A percentile compares a stretch with the other conserved stretches of the same genome.
Conservation (phyloP, 306 rosid genomes). For the Sophora flavescens region DNA sequence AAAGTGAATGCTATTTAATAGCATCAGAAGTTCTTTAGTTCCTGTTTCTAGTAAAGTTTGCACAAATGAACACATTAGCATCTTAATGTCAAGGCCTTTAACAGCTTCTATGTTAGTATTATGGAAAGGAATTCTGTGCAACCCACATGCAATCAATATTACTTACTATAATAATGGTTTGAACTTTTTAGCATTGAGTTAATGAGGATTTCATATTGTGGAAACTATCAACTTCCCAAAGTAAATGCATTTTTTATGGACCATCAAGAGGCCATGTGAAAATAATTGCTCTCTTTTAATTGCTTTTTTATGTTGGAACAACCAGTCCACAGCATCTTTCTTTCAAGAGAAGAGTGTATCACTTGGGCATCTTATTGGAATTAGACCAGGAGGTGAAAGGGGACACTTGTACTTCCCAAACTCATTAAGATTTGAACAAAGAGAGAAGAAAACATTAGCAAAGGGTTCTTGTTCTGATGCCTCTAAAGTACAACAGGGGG, state of each 20-base stretch:
- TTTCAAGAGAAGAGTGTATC: constrained; percentile 80
- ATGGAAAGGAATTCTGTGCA: constrained; percentile 26
- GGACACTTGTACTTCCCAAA: constrained; percentile 61
- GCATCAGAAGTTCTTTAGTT: not conserved
- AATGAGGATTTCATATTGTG: constrained; percentile 36
- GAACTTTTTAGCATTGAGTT: constrained; percentile 30
- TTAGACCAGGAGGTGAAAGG: constrained; percentile 58
- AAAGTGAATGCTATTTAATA: not conserved
- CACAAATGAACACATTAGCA: constrained; percentile 22
- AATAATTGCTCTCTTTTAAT: constrained; percentile 10
- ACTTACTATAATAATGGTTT: constrained; percentile 20
- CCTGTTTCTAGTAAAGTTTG: not conserved
- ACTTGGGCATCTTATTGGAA: constrained; percentile 77
- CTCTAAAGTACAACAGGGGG: constrained; percentile 48
- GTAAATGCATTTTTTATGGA: not conserved
- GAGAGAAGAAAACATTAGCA: constrained; percentile 42
- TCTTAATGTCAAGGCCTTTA: constrained; percentile 1
- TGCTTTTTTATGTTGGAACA: constrained; percentile 32
- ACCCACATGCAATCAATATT: constrained; percentile 16
- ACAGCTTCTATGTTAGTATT: not conserved
- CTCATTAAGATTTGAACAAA: constrained; percentile 52
- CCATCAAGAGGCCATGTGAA: constrained; percentile 20
- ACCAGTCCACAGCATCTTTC: constrained; percentile 89
- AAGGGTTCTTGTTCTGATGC: constrained; percentile 40
- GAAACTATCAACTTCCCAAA: constrained; percentile 13